Base-by-base conservation (phyloP, 169 alveolate species). In the Amoebophrya sp. region DNA sequence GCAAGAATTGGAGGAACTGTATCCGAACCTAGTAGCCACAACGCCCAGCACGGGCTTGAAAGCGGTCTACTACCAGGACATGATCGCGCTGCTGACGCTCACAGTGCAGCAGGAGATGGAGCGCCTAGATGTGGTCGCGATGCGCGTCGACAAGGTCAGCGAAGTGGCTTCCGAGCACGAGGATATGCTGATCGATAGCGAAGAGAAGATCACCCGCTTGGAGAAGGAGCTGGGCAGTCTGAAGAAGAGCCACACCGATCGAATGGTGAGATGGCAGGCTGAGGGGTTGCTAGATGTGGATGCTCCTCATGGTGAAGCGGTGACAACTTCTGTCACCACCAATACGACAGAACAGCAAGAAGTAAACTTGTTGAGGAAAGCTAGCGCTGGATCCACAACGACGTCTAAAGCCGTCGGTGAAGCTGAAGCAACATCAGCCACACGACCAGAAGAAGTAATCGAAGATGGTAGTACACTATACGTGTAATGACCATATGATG, bases 81-180 rank as follows among this genome's bases (percentile, higher is more conserved):
- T 65, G 38, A 65, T 65, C 83, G 83, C 83, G 36, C 18, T 65
- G 38, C 39, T 65, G 33, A 26, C 33, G 83, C 83, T 65, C 33
- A 65, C 83, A 6, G 83, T 65, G 83, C 83, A 65, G 83, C 83
- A 65, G n/a, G 83, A 65, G 26, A 65, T 65, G 83, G 83, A 65
- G 83, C 83, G 83, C 33, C 33, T 65, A 1, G 83, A 65, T 18
- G 38, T 65, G 83, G 83, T 65, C 36, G 83, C 18, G 33, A 0
- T 0, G 2, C 12, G 83, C 12, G 83, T 65, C n/a, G 83, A 6
- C 39, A 0, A 26, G 36, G 83, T 65, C 36, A 36, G n/a, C 3
- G 0, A 1, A 1, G 12, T 65, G 83, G 83, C 83, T 29, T 29
- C 18, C 18, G 83, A 65, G n/a, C 83, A 65, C 33, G 12, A 29